phyloP scores from a whole-genome alignment of 495 filamentous ascomycete species.

The Pyrenula massariospora region DNA sequence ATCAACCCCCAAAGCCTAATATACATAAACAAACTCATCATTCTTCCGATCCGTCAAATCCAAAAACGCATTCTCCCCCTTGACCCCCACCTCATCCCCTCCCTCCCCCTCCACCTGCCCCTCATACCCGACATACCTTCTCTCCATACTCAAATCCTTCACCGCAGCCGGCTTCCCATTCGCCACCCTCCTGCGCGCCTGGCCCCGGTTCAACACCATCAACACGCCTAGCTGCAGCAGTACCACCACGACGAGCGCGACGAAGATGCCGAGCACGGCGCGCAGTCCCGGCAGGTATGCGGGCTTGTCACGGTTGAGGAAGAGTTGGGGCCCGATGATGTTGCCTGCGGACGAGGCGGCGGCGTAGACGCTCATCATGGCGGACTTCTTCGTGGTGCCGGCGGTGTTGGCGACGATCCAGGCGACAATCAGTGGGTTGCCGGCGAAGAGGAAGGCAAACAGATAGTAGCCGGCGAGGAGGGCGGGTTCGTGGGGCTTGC shows the following conservation, averaged over 20 bases:
- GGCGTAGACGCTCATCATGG: conserved; percentile 38
- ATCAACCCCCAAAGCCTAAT: conserved; percentile 21
- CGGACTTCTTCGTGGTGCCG: conserved; percentile 39
- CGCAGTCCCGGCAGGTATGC: conserved; percentile 43
- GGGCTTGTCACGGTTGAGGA: conserved; percentile 28
- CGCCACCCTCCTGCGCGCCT: conserved; percentile 35
- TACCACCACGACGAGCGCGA: conserved; percentile 33
- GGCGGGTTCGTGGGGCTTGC: conserved; percentile 20
- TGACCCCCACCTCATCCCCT: conserved; percentile 8
- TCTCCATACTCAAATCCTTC: conserved; percentile 44
- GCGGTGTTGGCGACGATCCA: conserved; percentile 41
- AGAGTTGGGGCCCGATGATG: conserved; percentile 35
- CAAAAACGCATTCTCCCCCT: conserved; percentile 29
- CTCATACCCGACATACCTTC: conserved; percentile 15
- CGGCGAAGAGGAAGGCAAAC: conserved; percentile 45
- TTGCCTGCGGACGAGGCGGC: conserved; percentile 31
- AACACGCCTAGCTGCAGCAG: conserved; percentile 40
- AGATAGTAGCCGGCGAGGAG: conserved; percentile 50
- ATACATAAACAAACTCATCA: conserved; percentile 58
- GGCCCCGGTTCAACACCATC: conserved; percentile 38
- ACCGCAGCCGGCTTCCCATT: conserved; percentile 47
- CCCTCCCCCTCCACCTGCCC: conserved; percentile 9
- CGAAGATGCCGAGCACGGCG: conserved; percentile 44
- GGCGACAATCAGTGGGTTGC: conserved; percentile 34
- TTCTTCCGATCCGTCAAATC: conserved; percentile 54